Percentiles rank a stretch among this genome's conserved stretches.
Conservation (phyloP, 2,329 filamentous ascomycete species). For the Westerdykella ornata region DNA sequence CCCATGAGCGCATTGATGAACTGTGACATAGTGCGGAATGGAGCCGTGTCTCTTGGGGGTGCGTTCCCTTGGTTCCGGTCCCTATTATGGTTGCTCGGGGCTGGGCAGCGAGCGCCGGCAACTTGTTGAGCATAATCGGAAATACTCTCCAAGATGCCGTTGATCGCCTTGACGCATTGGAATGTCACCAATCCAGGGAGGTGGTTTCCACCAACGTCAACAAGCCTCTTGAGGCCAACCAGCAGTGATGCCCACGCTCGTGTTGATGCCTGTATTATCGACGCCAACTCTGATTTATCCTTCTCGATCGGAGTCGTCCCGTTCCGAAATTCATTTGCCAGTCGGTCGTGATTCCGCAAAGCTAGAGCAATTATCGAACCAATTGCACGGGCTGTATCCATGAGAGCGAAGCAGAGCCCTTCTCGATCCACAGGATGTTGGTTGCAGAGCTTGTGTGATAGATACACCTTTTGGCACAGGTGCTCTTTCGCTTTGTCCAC, state of each 20-base stretch:
- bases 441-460: constrained; percentile 24
- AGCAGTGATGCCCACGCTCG: constrained; percentile 30
- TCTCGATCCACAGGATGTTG: constrained; percentile 10
- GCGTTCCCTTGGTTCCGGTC: constrained; percentile 6
- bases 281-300: constrained; percentile 22
- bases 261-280: constrained; percentile 23
- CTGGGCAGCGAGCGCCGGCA: constrained; percentile 2
- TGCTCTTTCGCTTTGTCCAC: background rate
- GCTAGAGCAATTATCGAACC: constrained; percentile 19
- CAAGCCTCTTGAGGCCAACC: constrained; percentile 23
- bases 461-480: constrained; percentile 20
- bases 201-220: constrained; percentile 8
- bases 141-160: constrained; percentile 28
- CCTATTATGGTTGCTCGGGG: constrained; percentile 5
- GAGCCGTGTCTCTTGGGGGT: constrained; percentile 17
- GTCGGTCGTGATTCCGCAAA: constrained; percentile 15
- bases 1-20: constrained; percentile 35
- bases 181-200: constrained; percentile 22
- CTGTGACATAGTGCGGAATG: constrained; percentile 25
- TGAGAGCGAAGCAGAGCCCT: constrained; percentile 21
- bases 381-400: constrained; percentile 18
- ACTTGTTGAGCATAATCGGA: constrained; percentile 19
- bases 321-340: constrained; percentile 8
- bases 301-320: constrained; percentile 14
- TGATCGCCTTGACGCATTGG: constrained; percentile 36